phyloP scores from a whole-genome alignment of 495 filamentous ascomycete genomes.

The Schizothecium vesticola region DNA sequence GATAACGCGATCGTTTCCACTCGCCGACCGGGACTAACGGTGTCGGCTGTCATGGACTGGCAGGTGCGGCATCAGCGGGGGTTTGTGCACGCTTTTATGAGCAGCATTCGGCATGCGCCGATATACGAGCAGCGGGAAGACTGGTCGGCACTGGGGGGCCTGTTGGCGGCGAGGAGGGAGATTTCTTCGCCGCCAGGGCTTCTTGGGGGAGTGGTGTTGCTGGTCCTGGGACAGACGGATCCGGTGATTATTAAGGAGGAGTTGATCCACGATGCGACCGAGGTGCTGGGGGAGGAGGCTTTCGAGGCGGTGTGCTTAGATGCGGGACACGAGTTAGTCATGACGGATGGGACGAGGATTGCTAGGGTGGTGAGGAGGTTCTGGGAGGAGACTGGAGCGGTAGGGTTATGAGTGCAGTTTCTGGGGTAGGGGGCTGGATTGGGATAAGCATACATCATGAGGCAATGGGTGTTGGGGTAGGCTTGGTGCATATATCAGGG shows the following conservation, averaged over 20 bases:
- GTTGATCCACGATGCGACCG: conserved; percentile 41
- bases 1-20: conserved; percentile 39
- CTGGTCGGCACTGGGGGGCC: conserved; percentile 53
- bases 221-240: conserved; percentile 51
- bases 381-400: conserved; percentile 24
- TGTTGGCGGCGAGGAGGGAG: conserved; percentile 41
- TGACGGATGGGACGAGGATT: conserved; percentile 36
- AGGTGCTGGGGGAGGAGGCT: conserved; percentile 37
- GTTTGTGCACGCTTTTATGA: conserved; percentile 52
- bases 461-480: neutral
- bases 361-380: conserved; percentile 35
- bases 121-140: conserved; percentile 50
- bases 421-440: neutral
- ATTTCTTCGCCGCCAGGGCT: conserved; percentile 29
- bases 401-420: neutral
- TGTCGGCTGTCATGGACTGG: conserved; percentile 49
- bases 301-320: conserved; percentile 44
- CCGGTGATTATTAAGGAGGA: conserved; percentile 51
- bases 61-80: conserved; percentile 51
- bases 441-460: neutral
- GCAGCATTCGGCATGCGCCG: conserved; percentile 48
- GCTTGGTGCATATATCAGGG: neutral
- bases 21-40: conserved; percentile 29
- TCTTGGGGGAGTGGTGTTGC: conserved; percentile 41
- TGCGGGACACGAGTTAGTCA: conserved; percentile 48